These are phyloP conservation scores for Phytophthora capsici DNA, from an alignment of 352 stramenopile species.

Conservation along the genomic window DNA sequence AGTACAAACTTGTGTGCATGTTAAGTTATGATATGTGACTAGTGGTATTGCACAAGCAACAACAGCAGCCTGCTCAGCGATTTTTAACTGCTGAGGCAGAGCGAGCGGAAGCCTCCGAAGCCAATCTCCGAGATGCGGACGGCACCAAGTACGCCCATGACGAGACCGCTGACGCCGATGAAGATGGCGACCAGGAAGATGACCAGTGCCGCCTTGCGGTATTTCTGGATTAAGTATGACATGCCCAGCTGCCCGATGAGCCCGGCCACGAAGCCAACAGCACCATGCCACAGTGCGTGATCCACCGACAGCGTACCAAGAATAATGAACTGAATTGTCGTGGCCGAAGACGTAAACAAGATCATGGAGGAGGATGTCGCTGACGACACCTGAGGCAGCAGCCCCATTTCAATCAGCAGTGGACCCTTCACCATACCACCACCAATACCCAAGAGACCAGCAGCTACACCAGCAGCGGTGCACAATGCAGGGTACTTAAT, in stretches of 20 bases:
- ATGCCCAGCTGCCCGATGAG: slow-evolving; percentile 92
- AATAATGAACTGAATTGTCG: slow-evolving; percentile 95
- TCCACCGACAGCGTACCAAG: slow-evolving; percentile 92
- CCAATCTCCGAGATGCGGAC: slow-evolving; percentile 64
- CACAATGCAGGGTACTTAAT: slow-evolving; percentile 85
- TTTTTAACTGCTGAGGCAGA: slow-evolving; percentile 47
- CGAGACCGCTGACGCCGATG: slow-evolving; percentile 69
- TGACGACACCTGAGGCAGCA: slow-evolving; percentile 87
- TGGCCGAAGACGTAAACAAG: slow-evolving; percentile 94
- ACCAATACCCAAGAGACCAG: slow-evolving; percentile 86
- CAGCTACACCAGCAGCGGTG: slow-evolving; percentile 72
- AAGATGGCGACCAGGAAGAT: slow-evolving; percentile 79
- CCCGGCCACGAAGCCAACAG: slow-evolving; percentile 93
- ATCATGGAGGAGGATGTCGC: slow-evolving; percentile 94
- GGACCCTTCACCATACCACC: slow-evolving; percentile 93
- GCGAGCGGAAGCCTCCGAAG: slow-evolving; percentile 74
- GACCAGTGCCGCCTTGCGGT: slow-evolving; percentile 81
- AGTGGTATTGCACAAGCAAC: slow-evolving; percentile 7
- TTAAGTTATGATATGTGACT: slow-evolving; percentile 34
- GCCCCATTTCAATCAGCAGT: slow-evolving; percentile 90
- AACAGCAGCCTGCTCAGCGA: background rate
- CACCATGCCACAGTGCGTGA: slow-evolving; percentile 91
- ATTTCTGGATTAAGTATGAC: slow-evolving; percentile 93
- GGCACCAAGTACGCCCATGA: slow-evolving; percentile 78
- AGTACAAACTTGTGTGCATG: slow-evolving; percentile 11